These are phyloP conservation scores for Exserohilum turcica DNA, from an alignment of 2,329 filamentous ascomycete species.

Conservation along the genomic window DNA sequence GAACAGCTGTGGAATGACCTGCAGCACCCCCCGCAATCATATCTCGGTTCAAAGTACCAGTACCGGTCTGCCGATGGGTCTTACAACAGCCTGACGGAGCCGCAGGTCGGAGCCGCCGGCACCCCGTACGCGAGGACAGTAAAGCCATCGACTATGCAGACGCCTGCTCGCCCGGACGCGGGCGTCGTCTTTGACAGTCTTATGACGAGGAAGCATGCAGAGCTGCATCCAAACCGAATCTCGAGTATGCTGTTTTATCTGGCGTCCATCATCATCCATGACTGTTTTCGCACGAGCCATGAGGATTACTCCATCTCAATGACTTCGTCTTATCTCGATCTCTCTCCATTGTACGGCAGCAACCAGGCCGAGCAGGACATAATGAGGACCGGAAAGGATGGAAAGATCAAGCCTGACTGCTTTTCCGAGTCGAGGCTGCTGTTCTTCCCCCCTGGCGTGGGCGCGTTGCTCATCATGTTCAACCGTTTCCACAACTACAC, in stretches of 20 bases:
- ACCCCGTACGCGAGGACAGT: conserved; percentile 73
- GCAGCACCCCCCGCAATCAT: conserved; percentile 54
- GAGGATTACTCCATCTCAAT: conserved; percentile 66
- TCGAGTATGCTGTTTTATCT: conserved; percentile 77
- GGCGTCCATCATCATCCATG: conserved; percentile 68
- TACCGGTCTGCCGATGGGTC: conserved; percentile 58
- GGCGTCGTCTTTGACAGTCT: conserved; percentile 70
- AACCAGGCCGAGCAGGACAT: conserved; percentile 69
- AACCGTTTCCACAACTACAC: conserved; percentile 83
- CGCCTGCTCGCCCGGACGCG: conserved; percentile 67
- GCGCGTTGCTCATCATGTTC: conserved; percentile 70
- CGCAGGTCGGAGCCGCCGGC: conserved; percentile 67
- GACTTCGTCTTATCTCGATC: conserved; percentile 76
- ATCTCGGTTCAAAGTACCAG: conserved; percentile 52
- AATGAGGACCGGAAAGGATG: conserved; percentile 68
- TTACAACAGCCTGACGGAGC: conserved; percentile 63
- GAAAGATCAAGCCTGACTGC: conserved; percentile 73
- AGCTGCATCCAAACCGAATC: conserved; percentile 71
- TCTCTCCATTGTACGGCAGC: conserved; percentile 74
- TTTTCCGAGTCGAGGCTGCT: conserved; percentile 70
- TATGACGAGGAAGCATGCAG: conserved; percentile 66
- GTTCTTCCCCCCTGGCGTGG: conserved; percentile 71
- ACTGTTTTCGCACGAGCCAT: conserved; percentile 69
- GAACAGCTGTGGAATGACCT: conserved; percentile 56
- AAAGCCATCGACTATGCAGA: conserved; percentile 61